These are phyloP conservation scores for Phaeophleospora eucalypticola DNA, from an alignment of 2,329 filamentous ascomycete species.

Conservation along the genomic window DNA sequence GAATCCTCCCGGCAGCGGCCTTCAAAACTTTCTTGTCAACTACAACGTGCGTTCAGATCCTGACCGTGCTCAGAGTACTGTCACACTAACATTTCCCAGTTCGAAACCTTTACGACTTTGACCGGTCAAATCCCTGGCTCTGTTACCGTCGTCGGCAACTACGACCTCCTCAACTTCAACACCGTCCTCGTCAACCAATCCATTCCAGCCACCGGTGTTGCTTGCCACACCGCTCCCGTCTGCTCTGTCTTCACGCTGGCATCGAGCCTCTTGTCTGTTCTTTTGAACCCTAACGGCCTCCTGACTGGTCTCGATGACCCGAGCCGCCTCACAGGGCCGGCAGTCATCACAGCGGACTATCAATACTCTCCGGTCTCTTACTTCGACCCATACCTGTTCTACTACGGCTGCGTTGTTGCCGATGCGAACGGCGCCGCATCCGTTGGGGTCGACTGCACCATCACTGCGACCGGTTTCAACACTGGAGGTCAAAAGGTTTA, in stretches of 20 bases:
- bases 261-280: not conserved
- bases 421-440: not conserved
- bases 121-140: not conserved
- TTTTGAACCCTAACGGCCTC: not conserved
- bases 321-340: not conserved
- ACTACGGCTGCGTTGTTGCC: not conserved
- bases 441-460: not conserved
- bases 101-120: not conserved
- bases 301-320: not conserved
- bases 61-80: too few relatives aligned
- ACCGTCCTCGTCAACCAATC: not conserved
- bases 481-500: not conserved
- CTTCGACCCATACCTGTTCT: not conserved
- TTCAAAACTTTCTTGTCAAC: not conserved
- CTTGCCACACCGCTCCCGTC: not conserved
- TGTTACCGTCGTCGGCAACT: not conserved
- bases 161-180: slow-evolving; percentile 1
- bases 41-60: not conserved
- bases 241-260: not conserved
- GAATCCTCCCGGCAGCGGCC: not conserved
- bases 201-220: not conserved
- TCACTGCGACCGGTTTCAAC: not conserved
- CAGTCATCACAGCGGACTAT: not conserved
- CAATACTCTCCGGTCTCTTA: not conserved
- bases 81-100: too few relatives aligned